Evolutionary conservation across 139 green algal species (phyloP).

Genomic region (Pseudopediastrum boryanum): DNA sequence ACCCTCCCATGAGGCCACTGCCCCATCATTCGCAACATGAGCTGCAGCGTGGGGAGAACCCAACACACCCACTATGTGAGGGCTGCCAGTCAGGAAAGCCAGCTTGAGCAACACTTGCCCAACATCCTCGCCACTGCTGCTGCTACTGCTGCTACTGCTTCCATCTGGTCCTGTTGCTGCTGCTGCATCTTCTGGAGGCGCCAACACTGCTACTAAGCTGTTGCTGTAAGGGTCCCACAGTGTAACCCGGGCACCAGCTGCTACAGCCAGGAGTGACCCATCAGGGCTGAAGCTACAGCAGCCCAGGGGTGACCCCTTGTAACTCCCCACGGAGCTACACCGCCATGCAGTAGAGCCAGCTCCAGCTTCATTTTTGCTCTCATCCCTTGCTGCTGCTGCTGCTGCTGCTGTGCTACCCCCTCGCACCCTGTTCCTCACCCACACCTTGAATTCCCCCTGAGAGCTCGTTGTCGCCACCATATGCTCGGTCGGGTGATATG

Average conservation of each 20-base stretch:
- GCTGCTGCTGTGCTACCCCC: constrained; percentile 1
- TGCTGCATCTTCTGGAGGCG: constrained; percentile 18
- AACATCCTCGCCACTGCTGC: neutral
- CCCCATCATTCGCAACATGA: neutral
- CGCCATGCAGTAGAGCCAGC: constrained; percentile 19
- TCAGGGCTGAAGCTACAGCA: constrained; percentile 70
- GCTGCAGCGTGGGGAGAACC: neutral
- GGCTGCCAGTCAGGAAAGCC: constrained; percentile 54
- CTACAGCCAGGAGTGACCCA: constrained; percentile 76
- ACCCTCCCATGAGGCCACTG: neutral
- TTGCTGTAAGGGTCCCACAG: constrained; percentile 70
- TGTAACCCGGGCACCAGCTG: constrained; percentile 45
- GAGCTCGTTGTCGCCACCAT: constrained; percentile 56
- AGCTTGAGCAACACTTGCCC: constrained; percentile 36
- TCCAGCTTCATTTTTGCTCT: constrained; percentile 1
- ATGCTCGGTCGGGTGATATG: constrained; percentile 51
- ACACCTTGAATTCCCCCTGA: constrained; percentile 56
- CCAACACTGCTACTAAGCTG: constrained; percentile 55
- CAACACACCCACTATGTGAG: constrained; percentile 49
- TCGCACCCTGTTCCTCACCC: constrained; percentile 59
- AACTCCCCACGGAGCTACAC: constrained; percentile 53
- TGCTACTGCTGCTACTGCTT: constrained; percentile 9
- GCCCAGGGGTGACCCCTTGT: constrained; percentile 56
- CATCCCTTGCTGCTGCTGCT: neutral
- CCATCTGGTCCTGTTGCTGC: constrained; percentile 1